Base-by-base conservation (phyloP, 495 filamentous ascomycete genomes). In the Penicillium egyptiacum region DNA sequence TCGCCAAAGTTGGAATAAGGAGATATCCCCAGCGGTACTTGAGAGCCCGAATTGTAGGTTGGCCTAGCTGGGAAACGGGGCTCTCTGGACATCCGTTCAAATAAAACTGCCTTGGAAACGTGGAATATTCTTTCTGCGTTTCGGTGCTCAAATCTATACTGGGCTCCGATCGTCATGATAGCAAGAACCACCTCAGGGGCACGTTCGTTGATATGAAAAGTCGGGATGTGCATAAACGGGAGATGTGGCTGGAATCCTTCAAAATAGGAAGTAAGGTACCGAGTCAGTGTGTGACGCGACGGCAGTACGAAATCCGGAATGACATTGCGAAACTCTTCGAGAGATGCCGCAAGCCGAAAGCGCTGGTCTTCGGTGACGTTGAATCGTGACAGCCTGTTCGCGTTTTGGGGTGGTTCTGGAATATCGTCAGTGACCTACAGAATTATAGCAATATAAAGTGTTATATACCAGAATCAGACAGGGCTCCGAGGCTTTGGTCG, bases 351-450 rank as follows among this genome's bases (percentile, higher is more conserved):
- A 11, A 75, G 65, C 14, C 69, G 66, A 47, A 68, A 68, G 25
- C 70, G 62, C 58, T 75, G 72, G 19, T 75, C 72, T 46, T 75
- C 72, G 12, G 62, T 72, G 10, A 75, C 63, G 50, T 73, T 73
- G 35, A 71, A 65, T 44, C 64, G 57, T 1, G 67, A 69, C 6
- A 50, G 35, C 30, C 50, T 65, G 28, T 63, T 70, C 14, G 56
- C 55, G 14, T 53, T 56, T 39, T 71, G 70, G 4, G 70, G 69
- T 16, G 69, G 67, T 57, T 75, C 72, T 75, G 41, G 12, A 33
- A 17, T 16, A 33, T 53, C 41, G 58, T 51, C 37, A 31, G 19
- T 12, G 28, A 10, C 9, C 37, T 41, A 11, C n/a, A 12, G 3
- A 42, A 19, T 1, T 2, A 17, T 22, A 43, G 8, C 0, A 6